Evolutionary conservation across 768 basidiomycete species (phyloP).

Genomic region (Termitomyces sp.): DNA sequence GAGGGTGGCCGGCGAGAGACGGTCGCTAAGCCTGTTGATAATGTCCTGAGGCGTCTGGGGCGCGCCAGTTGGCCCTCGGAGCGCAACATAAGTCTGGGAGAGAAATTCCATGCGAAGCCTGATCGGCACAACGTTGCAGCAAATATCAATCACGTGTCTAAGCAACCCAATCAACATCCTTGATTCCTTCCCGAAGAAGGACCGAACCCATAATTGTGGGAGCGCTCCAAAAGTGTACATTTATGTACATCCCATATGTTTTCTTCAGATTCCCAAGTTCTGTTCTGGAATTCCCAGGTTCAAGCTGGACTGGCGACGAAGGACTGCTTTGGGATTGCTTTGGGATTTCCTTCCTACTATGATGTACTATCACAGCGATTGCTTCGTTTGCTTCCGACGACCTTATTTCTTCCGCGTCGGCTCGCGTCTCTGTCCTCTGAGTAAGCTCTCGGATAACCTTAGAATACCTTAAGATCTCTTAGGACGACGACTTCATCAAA

Average conservation of each 20-base stretch:
- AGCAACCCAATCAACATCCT: background rate
- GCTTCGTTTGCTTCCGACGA: too few relatives aligned
- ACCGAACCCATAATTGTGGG: too few relatives aligned
- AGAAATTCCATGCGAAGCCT: constrained; percentile 69
- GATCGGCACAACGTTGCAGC: background rate
- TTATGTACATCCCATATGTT: background rate
- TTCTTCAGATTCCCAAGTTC: background rate
- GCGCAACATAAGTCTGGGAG: constrained; percentile 81
- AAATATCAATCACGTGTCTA: constrained; percentile 15
- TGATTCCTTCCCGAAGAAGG: too few relatives aligned
- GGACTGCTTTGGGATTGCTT: background rate
- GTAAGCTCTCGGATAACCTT: background rate
- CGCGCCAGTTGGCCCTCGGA: constrained; percentile 79
- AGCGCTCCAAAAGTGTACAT: too few relatives aligned
- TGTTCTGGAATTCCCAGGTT: background rate
- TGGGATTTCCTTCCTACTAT: background rate
- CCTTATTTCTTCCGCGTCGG: background rate
- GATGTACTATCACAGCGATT: background rate
- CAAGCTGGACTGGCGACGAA: background rate
- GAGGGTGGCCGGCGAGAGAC: constrained; percentile 85
- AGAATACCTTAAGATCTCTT: too few relatives aligned
- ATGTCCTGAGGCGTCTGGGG: constrained; percentile 85
- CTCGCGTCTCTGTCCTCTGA: background rate
- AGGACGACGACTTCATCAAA: too few relatives aligned
- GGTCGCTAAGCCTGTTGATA: constrained; percentile 83